Evolutionary conservation across 352 stramenopile species (phyloP).

Genomic region (Elongisporangium prolatum): DNA sequence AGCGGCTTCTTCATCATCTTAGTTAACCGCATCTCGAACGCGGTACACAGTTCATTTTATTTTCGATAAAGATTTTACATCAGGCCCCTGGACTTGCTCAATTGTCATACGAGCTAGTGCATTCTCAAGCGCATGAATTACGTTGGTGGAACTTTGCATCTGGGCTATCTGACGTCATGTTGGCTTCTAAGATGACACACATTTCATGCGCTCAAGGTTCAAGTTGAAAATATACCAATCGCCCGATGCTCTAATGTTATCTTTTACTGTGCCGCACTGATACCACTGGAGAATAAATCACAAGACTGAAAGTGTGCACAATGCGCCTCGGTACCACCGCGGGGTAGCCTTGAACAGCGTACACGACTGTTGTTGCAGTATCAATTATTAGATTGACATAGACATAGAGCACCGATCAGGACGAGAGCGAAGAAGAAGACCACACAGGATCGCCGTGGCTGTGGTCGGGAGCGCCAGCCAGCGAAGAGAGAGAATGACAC

Average conservation of each 20-base stretch:
- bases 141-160: slow-evolving; percentile 14
- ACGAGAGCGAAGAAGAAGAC: too few relatives aligned
- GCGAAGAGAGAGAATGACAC: too few relatives aligned
- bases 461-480: too few relatives aligned
- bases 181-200: slow-evolving; percentile 11
- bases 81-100: slow-evolving; percentile 9
- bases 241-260: background rate
- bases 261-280: background rate
- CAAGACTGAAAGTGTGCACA: slow-evolving; percentile 16
- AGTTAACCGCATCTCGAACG: slow-evolving; percentile 18
- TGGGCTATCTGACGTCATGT: slow-evolving; percentile 20
- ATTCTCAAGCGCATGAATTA: slow-evolving; percentile 12
- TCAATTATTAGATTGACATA: too few relatives aligned
- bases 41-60: slow-evolving; percentile 24
- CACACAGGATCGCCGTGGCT: too few relatives aligned
- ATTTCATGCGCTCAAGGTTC: slow-evolving; percentile 14
- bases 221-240: slow-evolving; percentile 30
- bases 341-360: too few relatives aligned
- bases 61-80: slow-evolving; percentile 18
- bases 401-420: too few relatives aligned
- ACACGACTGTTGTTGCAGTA: too few relatives aligned
- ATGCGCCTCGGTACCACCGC: slow-evolving; percentile 21
- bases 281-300: slow-evolving; percentile 30
- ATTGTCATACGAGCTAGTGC: slow-evolving; percentile 11
- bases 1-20: background rate